Base-by-base conservation (phyloP, 2,329 filamentous ascomycete species). In the Phyllosticta paracitricarpa region DNA sequence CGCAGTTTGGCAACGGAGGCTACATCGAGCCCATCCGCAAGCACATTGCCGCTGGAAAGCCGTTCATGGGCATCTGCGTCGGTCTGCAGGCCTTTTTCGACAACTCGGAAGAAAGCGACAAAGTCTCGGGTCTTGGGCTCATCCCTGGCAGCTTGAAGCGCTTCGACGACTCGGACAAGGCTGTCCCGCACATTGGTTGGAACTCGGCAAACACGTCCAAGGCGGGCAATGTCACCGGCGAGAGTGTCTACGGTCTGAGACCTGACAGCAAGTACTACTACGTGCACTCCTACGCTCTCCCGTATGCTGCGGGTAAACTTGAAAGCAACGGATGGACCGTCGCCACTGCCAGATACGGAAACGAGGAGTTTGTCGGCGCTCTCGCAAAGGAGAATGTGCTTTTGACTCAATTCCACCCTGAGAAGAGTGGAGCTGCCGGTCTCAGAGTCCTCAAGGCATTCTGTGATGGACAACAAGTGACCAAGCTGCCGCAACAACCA, bases 161-260 rank as follows among this genome's bases (percentile, higher is more conserved):
- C 63, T 99, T 99, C 77, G 79, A 90, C 71, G 85, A 89, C 72
- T 73, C 76, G 33, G 78, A 83, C 68, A 97, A 97, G 77, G 87
- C 91, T 48, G 95, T 99, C n/a, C 94, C 94, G 51, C 95, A 99
- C 77, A 99, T 99, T 73, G 94, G 94, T 61, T 99, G 94, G 94
- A 99, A 99, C 76, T 91, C 87, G 67, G 94, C 95, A 54, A 87
- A 86, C 68, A 85, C 87, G 1, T 72, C 75, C 64, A 68, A 75
- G 63, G 66, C 77, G 68, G 63, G 77, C 73, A 63, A 72, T 60
- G 64, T 70, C 67, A 64, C 69, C 2, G 71, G 76, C 19, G 76
- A 83, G 64, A 83, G 80, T 66, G 82, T 97, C 62, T 97, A 93
- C 73, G 91, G 89, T 62, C 77, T 99, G 59, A 80, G 83, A 28